Evolutionary conservation across 768 basidiomycete species (phyloP).

Genomic region (Collybia nuda): DNA sequence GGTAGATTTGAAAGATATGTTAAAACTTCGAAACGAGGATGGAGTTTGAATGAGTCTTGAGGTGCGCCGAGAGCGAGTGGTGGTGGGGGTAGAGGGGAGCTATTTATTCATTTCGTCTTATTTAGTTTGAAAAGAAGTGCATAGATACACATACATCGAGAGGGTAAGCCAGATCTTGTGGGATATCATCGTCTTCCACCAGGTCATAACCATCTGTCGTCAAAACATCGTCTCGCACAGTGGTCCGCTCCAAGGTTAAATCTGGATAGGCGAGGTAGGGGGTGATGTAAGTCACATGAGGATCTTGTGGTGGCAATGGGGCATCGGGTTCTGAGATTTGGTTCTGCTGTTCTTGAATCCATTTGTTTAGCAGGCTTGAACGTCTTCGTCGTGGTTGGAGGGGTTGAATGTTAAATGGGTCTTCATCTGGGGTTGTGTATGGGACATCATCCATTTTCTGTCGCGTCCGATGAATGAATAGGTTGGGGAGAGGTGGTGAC

Average conservation of each 20-base stretch:
- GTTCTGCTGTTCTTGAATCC: constrained; percentile 51
- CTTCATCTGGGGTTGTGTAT: constrained; percentile 52
- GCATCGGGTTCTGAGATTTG: constrained; percentile 13
- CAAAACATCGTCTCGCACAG: constrained; percentile 25
- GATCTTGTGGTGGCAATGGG: constrained; percentile 8
- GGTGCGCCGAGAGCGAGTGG: constrained; percentile 30
- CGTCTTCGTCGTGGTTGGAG: constrained; percentile 36
- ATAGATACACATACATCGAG: constrained; percentile 10
- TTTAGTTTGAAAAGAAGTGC: constrained; percentile 1
- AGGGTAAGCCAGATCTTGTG: constrained; percentile 21
- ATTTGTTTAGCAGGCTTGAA: constrained; percentile 54
- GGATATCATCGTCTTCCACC: constrained; percentile 51
- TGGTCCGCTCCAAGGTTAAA: constrained; percentile 16
- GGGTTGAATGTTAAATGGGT: constrained; percentile 45
- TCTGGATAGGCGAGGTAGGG: constrained; percentile 45
- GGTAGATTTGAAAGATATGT: constrained; percentile 42
- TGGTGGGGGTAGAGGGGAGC: constrained; percentile 32
- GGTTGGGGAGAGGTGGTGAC: neutral
- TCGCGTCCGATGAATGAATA: constrained; percentile 2
- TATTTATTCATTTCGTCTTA: constrained; percentile 12
- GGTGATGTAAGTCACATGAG: constrained; percentile 27
- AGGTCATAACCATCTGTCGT: constrained; percentile 48
- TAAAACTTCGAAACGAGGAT: constrained; percentile 41
- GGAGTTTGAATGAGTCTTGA: constrained; percentile 35
- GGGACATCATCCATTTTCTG: constrained; percentile 36